phyloP scores from a whole-genome alignment of 176 grass and related monocot genomes.

The Hordeum marinum region DNA sequence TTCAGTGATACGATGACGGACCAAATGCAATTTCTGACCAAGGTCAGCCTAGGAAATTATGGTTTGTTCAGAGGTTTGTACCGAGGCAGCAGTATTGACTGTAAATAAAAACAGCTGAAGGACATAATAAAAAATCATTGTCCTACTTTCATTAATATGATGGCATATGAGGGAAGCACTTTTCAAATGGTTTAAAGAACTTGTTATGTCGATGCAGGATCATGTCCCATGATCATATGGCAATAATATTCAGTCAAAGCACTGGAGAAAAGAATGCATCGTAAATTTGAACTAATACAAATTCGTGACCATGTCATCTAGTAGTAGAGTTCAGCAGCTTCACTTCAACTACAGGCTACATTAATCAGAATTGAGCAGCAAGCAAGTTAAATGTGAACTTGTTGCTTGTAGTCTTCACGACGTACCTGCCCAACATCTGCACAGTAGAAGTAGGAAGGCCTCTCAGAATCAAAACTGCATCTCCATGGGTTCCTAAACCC shows the following conservation, averaged over 20 bases:
- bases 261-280: neutral
- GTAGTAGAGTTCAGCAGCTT: neutral
- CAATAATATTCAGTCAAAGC: neutral
- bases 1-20: neutral
- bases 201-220: neutral
- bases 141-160: neutral
- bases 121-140: neutral
- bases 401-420: neutral
- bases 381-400: neutral
- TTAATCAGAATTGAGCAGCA: neutral
- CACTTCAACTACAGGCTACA: neutral
- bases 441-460: slow-evolving; percentile 73
- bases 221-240: neutral
- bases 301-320: neutral
- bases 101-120: neutral
- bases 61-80: neutral
- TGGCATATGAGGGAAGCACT: neutral
- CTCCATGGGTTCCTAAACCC: slow-evolving; percentile 63
- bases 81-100: neutral
- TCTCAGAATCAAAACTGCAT: slow-evolving; percentile 71
- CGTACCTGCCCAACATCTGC: slow-evolving; percentile 38
- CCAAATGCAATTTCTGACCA: neutral
- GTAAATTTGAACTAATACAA: neutral
- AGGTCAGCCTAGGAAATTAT: neutral
- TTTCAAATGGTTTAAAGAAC: neutral